Percentiles rank a stretch among this genome's conserved stretches.
Evolutionary conservation across 225 moss, liverwort and hornwort genomes (phyloP).

Genomic region (Bryum argenteum): DNA sequence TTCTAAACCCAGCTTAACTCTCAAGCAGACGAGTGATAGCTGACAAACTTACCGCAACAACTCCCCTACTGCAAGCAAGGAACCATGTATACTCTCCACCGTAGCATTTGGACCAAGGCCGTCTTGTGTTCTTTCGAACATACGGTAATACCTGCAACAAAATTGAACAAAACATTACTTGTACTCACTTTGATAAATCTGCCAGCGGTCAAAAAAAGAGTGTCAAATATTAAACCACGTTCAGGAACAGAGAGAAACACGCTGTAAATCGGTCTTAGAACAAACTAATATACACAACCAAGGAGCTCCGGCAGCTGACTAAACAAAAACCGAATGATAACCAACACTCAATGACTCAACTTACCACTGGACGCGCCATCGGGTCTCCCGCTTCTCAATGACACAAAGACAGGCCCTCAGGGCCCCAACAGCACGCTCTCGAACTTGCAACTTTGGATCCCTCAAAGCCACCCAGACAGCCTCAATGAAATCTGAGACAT

Average conservation of each 20-base stretch:
- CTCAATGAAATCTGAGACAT: slow-evolving; percentile 96
- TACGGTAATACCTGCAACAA: slow-evolving; percentile 83
- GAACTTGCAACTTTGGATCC: slow-evolving; percentile 81
- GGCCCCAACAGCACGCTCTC: slow-evolving; percentile 86
- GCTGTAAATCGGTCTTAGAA: background rate
- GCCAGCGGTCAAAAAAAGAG: slow-evolving; percentile 7
- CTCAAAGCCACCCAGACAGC: slow-evolving; percentile 92
- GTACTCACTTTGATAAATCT: background rate
- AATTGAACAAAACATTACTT: background rate
- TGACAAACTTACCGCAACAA: slow-evolving; percentile 71
- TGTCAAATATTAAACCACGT: background rate
- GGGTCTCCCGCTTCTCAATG: slow-evolving; percentile 95
- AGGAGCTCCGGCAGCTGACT: slow-evolving; percentile 3
- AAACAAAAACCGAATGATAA: background rate
- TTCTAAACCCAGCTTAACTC: slow-evolving; percentile 6
- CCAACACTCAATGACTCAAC: slow-evolving; percentile 6
- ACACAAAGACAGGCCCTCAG: slow-evolving; percentile 91
- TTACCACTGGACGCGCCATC: slow-evolving; percentile 99
- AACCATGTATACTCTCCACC: slow-evolving; percentile 97
- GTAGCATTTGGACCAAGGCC: slow-evolving; percentile 83
- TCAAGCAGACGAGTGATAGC: slow-evolving; percentile 9
- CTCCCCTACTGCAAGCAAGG: slow-evolving; percentile 94
- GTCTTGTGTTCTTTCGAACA: slow-evolving; percentile 99
- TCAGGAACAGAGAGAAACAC: background rate
- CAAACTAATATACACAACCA: background rate